These are phyloP conservation scores for Entomortierella beljakovae DNA, from an alignment of 192 early-diverging fungal genomes.

Conservation along the genomic window DNA sequence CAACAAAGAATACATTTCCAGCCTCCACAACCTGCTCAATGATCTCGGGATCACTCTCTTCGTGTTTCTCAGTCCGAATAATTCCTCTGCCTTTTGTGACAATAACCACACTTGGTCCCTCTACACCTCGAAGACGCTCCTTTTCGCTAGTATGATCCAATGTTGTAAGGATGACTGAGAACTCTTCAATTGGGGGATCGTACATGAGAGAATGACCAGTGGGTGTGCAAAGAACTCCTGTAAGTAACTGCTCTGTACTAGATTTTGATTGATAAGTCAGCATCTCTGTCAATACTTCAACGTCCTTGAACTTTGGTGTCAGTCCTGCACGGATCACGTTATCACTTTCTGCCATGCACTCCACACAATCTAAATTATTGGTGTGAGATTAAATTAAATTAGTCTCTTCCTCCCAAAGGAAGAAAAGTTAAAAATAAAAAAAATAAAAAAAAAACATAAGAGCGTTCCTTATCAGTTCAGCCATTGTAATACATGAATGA, in stretches of 20 bases:
- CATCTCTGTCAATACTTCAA: slow-evolving; percentile 89
- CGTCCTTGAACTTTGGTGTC: slow-evolving; percentile 98
- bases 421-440: slow-evolving; percentile 25
- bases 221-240: slow-evolving; percentile 64
- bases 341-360: slow-evolving; percentile 98
- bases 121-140: slow-evolving; percentile 69
- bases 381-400: not conserved
- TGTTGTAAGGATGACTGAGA: slow-evolving; percentile 80
- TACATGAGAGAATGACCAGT: slow-evolving; percentile 74
- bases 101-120: slow-evolving; percentile 90
- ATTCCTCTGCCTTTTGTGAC: slow-evolving; percentile 83
- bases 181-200: slow-evolving; percentile 97
- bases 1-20: slow-evolving; percentile 86
- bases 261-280: slow-evolving; percentile 89
- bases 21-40: slow-evolving; percentile 33
- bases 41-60: slow-evolving; percentile 35
- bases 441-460: slow-evolving; percentile 1
- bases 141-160: slow-evolving; percentile 54
- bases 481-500: not conserved
- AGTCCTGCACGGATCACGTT: slow-evolving; percentile 97
- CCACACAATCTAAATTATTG: slow-evolving; percentile 89
- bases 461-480: not conserved
- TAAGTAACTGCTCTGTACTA: slow-evolving; percentile 83
- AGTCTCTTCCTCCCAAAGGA: not conserved
- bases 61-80: slow-evolving; percentile 36